phyloP scores from a whole-genome alignment of 805 yeast species.

The Starmerella asiatica region DNA sequence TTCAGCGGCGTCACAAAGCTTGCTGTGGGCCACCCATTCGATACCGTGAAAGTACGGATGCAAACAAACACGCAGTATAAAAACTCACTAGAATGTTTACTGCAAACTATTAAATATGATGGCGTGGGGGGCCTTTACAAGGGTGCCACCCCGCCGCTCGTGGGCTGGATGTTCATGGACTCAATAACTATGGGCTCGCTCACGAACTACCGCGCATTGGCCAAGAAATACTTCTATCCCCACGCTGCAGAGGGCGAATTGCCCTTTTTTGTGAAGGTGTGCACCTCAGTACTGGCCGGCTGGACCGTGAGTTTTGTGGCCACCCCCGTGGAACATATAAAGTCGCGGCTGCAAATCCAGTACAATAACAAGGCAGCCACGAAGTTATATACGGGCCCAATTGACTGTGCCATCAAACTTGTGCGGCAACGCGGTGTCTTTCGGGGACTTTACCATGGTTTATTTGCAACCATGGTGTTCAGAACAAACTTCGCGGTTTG shows the following conservation, averaged over 20 bases:
- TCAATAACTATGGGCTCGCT: conserved; percentile 79
- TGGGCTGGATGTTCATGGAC: conserved; percentile 93
- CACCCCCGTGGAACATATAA: conserved; percentile 82
- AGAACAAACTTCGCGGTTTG: conserved; percentile 76
- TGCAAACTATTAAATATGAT: conserved; percentile 57
- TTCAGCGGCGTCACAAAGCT: conserved; percentile 79
- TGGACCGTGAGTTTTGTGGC: conserved; percentile 92
- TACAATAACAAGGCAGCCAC: conserved; percentile 62
- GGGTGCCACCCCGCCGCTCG: conserved; percentile 85
- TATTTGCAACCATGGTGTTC: conserved; percentile 75
- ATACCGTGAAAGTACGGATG: conserved; percentile 73
- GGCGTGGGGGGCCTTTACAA: conserved; percentile 71
- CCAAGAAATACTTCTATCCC: conserved; percentile 49
- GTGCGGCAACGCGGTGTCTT: conserved; percentile 40
- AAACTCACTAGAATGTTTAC: conserved; percentile 72
- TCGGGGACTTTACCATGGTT: conserved; percentile 65
- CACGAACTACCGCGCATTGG: conserved; percentile 56
- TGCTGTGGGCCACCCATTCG: conserved; percentile 84
- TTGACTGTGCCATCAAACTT: conserved; percentile 43
- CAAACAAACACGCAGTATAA: conserved; percentile 65
- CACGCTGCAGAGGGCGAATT: conserved; percentile 39
- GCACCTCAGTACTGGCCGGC: conserved; percentile 71
- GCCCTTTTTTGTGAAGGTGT: conserved; percentile 60
- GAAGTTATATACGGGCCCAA: conserved; percentile 59
- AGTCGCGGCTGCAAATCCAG: conserved; percentile 80